Conservation (phyloP, 148 eudicot species). For the Hydrangea macrophylla region DNA sequence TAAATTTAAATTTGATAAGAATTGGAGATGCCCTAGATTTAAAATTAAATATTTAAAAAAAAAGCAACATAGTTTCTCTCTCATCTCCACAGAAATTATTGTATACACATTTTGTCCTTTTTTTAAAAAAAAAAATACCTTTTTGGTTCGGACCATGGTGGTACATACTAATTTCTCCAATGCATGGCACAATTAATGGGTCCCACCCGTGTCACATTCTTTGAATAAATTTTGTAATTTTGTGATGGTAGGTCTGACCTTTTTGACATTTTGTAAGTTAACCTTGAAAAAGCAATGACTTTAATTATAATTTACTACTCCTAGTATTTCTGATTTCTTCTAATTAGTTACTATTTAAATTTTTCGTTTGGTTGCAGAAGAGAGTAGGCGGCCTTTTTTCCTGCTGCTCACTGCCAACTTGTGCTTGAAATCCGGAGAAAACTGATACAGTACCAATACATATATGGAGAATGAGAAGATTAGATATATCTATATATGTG, state of each 20-base stretch:
- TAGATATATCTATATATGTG: background rate
- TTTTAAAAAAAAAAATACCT: no score
- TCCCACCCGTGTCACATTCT: no score
- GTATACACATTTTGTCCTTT: no score
- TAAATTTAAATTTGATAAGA: no score
- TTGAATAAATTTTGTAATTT: background rate
- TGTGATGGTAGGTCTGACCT: background rate
- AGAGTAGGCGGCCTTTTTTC: slow-evolving; percentile 28
- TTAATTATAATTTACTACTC: background rate
- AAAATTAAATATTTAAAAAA: no score
- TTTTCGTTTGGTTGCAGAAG: slow-evolving; percentile 22
- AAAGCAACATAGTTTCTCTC: no score
- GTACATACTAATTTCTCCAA: no score
- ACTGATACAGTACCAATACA: background rate
- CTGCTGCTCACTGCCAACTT: slow-evolving; percentile 34
- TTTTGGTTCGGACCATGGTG: no score
- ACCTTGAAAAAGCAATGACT: background rate
- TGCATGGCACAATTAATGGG: background rate
- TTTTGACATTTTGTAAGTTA: background rate
- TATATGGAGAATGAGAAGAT: background rate
- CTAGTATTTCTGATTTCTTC: background rate
- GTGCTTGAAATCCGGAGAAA: slow-evolving; percentile 13
- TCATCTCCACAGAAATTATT: no score
- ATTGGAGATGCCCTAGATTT: no score
- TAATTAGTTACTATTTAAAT: background rate